phyloP scores from a whole-genome alignment of 352 stramenopile genomes.

The Phytopythium litorale region DNA sequence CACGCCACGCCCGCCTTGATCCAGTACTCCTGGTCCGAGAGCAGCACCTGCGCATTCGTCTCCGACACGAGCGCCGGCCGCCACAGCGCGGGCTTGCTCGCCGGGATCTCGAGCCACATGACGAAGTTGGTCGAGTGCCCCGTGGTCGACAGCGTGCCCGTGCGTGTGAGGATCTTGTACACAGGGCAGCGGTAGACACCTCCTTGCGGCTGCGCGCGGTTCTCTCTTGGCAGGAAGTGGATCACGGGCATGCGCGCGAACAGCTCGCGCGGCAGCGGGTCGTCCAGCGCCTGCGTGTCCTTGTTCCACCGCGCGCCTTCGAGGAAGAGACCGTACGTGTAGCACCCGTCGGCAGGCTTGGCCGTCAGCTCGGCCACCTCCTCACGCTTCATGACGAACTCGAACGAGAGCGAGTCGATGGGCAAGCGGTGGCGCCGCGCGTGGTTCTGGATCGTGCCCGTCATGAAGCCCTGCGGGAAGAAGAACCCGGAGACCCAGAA shows the following conservation, averaged over 20 bases:
- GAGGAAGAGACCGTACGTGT: constrained; percentile 90
- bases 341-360: constrained; percentile 77
- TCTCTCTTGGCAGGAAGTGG: constrained; percentile 78
- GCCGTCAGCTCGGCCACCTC: constrained; percentile 43
- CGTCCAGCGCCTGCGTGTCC: constrained; percentile 63
- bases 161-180: constrained; percentile 94
- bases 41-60: constrained; percentile 89
- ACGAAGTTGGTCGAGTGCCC: constrained; percentile 97
- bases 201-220: constrained; percentile 70
- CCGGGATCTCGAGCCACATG: constrained; percentile 96
- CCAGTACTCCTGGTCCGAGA: constrained; percentile 93
- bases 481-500: constrained; percentile 93
- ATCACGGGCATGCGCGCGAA: constrained; percentile 91
- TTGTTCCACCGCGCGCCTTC: constrained; percentile 91
- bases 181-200: constrained; percentile 93
- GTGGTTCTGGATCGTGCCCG: constrained; percentile 91
- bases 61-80: constrained; percentile 91
- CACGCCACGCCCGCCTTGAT: constrained; percentile 95
- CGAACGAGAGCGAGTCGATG: constrained; percentile 91
- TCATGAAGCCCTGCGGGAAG: constrained; percentile 92
- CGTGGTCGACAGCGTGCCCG: constrained; percentile 93
- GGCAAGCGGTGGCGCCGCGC: constrained; percentile 84
- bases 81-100: constrained; percentile 68
- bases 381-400: constrained; percentile 80
- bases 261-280: constrained; percentile 90